These are phyloP conservation scores for Plasmodium chabaudi DNA, from an alignment of 169 alveolate species.

Conservation along the genomic window DNA sequence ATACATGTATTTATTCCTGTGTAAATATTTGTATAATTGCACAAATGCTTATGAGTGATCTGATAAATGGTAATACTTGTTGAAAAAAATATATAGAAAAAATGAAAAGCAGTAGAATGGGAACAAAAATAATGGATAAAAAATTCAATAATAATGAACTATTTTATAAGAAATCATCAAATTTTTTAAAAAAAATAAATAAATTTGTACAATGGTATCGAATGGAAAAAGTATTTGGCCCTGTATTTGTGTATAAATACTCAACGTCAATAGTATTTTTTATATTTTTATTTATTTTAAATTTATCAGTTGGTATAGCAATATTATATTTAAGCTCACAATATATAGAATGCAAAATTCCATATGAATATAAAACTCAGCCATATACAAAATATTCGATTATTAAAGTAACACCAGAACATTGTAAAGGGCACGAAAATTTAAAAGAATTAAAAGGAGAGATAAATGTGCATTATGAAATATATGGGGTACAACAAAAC, in stretches of 20 bases:
- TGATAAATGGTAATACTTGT: not conserved
- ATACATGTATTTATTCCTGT: not conserved
- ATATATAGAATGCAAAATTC: conserved; percentile 67
- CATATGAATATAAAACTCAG: conserved; percentile 59
- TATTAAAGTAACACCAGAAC: conserved; percentile 65
- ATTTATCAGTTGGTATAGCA: conserved; percentile 22
- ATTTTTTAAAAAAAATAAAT: conserved; percentile 14
- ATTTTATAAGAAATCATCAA: conserved; percentile 47
- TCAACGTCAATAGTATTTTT: conserved; percentile 35
- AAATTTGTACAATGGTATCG: conserved; percentile 67
- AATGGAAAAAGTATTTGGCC: conserved; percentile 61
- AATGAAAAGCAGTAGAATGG: conserved; percentile 9
- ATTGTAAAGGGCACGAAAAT: conserved; percentile 38
- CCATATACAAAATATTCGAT: conserved; percentile 65
- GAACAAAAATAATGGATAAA: not conserved
- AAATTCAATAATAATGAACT: conserved; percentile 1
- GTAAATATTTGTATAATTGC: not conserved
- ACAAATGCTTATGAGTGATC: not conserved
- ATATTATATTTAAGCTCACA: conserved; percentile 30
- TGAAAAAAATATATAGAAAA: not conserved
- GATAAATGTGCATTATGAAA: conserved; percentile 66
- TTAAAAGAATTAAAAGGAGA: conserved; percentile 44
- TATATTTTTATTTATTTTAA: conserved; percentile 36
- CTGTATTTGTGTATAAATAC: conserved; percentile 44
- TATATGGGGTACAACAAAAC: conserved; percentile 51